These are phyloP conservation scores for Zoysia matrella DNA, from an alignment of 202 grass and related monocot genomes.

Conservation along the genomic window DNA sequence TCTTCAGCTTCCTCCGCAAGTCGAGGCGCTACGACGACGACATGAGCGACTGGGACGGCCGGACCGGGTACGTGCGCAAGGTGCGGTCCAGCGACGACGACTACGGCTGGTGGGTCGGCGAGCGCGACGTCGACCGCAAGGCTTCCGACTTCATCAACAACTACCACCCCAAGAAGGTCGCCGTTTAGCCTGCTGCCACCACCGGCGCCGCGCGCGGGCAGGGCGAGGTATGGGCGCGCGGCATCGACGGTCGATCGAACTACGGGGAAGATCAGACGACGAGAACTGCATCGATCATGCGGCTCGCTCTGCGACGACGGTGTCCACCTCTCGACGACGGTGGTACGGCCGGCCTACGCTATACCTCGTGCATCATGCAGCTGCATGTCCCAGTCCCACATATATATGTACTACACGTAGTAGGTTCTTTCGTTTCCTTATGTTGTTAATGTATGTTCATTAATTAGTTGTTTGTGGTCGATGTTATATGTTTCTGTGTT, in stretches of 20 bases:
- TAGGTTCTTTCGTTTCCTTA: slow-evolving; percentile 16
- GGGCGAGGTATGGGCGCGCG: background rate
- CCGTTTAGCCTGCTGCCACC: slow-evolving; percentile 19
- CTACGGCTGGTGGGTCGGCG: slow-evolving; percentile 78
- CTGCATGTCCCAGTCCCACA: background rate
- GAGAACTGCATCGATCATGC: too few species aligned
- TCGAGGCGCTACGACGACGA: slow-evolving; percentile 56
- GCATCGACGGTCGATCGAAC: background rate
- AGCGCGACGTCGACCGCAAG: slow-evolving; percentile 83
- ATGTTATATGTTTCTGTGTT: background rate
- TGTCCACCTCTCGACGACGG: background rate
- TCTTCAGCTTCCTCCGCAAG: slow-evolving; percentile 66
- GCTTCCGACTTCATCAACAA: slow-evolving; percentile 79
- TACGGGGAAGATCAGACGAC: background rate
- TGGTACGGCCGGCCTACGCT: background rate
- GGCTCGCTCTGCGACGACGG: background rate
- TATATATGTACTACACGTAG: background rate
- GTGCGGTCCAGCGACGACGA: slow-evolving; percentile 81
- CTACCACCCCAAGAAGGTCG: slow-evolving; percentile 59
- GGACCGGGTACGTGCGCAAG: slow-evolving; percentile 57
- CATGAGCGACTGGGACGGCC: slow-evolving; percentile 62
- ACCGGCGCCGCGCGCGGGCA: background rate
- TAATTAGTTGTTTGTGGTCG: background rate
- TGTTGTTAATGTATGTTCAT: slow-evolving; percentile 37
- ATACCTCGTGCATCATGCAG: background rate